A percentile compares a stretch with the other conserved stretches of the same genome.
Conservation (phyloP, 2,329 filamentous ascomycete species). For the Exserohilum turcica region DNA sequence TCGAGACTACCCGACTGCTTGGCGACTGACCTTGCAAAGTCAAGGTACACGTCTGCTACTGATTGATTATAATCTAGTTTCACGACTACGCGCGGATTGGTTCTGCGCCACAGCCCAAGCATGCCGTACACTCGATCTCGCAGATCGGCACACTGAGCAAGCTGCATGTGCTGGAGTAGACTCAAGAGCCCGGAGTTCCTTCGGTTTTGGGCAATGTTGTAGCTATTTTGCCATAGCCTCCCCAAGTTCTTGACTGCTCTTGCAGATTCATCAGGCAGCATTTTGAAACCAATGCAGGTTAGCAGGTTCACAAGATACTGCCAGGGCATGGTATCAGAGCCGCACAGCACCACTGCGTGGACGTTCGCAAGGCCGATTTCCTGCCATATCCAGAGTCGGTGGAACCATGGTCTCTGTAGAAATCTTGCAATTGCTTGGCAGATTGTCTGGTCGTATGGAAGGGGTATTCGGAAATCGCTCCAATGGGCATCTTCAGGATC, state of each 20-base stretch:
- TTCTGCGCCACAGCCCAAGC: not conserved
- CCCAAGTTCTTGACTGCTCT: not conserved
- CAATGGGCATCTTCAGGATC: not conserved
- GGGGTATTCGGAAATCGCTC: not conserved
- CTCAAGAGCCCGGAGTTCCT: not conserved
- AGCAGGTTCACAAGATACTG: not conserved
- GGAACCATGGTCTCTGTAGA: not conserved
- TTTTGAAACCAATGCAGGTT: not conserved
- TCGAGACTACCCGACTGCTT: not conserved
- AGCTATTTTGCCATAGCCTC: not conserved
- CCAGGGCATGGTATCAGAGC: not conserved
- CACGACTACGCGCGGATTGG: not conserved
- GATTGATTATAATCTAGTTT: not conserved
- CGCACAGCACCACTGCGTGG: not conserved
- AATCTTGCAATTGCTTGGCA: not conserved
- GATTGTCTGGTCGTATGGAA: not conserved
- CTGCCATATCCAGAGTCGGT: not conserved
- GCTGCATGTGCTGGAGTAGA: not conserved
- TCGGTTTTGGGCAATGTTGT: not conserved
- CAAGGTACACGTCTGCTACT: not conserved
- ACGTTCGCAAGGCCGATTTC: not conserved
- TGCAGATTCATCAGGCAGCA: not conserved
- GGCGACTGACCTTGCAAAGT: not conserved
- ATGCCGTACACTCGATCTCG: constrained; percentile 3
- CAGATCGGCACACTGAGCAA: not conserved